Evolutionary conservation across 1,284 basidiomycete genomes (phyloP).

Genomic region (Austroboletus sp.): DNA sequence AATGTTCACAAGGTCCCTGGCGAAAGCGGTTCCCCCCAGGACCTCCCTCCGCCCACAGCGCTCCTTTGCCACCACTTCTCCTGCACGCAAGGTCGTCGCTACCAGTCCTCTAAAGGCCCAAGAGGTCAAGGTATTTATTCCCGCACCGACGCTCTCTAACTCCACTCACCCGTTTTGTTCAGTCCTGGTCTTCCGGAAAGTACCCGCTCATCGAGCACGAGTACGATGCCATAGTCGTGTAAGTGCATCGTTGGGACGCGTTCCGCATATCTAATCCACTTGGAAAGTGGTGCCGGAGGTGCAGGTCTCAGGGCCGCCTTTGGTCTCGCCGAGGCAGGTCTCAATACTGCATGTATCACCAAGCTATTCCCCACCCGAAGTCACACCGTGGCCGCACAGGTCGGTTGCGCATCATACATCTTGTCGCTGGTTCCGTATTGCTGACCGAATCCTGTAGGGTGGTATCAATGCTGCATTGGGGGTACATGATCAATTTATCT

Average conservation of each 20-base stretch:
- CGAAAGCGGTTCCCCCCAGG: slow-evolving; percentile 40
- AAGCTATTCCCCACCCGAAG: slow-evolving; percentile 99
- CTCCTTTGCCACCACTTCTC: slow-evolving; percentile 57
- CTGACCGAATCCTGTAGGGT: slow-evolving; percentile 50
- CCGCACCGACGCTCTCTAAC: slow-evolving; percentile 9
- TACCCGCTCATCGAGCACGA: slow-evolving; percentile 97
- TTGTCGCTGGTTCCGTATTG: not conserved
- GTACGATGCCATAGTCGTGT: slow-evolving; percentile 96
- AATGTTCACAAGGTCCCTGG: slow-evolving; percentile 34
- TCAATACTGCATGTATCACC: slow-evolving; percentile 97
- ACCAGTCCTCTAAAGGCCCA: slow-evolving; percentile 77
- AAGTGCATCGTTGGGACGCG: slow-evolving; percentile 34
- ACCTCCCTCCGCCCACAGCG: slow-evolving; percentile 45
- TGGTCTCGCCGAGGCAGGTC: slow-evolving; percentile 95
- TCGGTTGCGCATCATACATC: slow-evolving; percentile 30
- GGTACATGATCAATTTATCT: slow-evolving; percentile 42
- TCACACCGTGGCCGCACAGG: slow-evolving; percentile 98
- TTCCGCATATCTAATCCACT: slow-evolving; percentile 9
- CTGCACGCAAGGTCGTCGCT: slow-evolving; percentile 58
- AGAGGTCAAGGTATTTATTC: slow-evolving; percentile 62
- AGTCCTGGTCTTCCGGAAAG: slow-evolving; percentile 75
- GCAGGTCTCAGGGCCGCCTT: slow-evolving; percentile 97
- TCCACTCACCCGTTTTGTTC: slow-evolving; percentile 9
- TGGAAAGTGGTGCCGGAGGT: slow-evolving; percentile 85
- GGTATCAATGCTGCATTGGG: slow-evolving; percentile 99